Conservation (phyloP, 2,329 filamentous ascomycete genomes). For the Penicillium sclerotiorum region DNA sequence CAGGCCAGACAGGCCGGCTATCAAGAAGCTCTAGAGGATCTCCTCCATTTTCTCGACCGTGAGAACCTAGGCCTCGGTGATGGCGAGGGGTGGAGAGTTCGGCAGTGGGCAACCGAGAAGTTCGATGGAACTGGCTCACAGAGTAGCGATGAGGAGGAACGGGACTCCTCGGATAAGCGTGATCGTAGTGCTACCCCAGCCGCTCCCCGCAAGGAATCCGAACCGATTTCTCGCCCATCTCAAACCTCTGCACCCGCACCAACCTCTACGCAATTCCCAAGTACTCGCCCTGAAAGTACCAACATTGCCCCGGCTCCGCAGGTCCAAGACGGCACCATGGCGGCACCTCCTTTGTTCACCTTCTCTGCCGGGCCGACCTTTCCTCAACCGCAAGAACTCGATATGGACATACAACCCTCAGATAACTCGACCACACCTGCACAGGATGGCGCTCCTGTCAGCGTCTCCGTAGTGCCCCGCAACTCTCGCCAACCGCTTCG, state of each 20-base stretch:
- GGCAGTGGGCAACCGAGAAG: conserved; percentile 61
- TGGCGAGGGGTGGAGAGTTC: conserved; percentile 71
- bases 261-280: conserved; percentile 31
- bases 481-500: conserved; percentile 43
- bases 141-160: conserved; percentile 50
- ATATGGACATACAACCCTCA: conserved; percentile 48
- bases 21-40: conserved; percentile 89
- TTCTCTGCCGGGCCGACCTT: conserved; percentile 47
- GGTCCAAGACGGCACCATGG: conserved; percentile 27
- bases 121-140: conserved; percentile 45
- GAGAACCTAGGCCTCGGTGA: conserved; percentile 76
- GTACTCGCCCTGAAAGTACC: conserved; percentile 24
- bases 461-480: conserved; percentile 48
- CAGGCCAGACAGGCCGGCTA: conserved; percentile 80
- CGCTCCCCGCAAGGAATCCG: conserved; percentile 33
- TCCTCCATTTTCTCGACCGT: conserved; percentile 82
- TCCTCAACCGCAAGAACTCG: conserved; percentile 39
- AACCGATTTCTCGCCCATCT: conserved; percentile 10
- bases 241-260: conserved; percentile 28
- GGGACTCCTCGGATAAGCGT: conserved; percentile 40
- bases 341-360: conserved; percentile 44
- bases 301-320: conserved; percentile 21
- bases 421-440: conserved; percentile 36
- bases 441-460: conserved; percentile 40
- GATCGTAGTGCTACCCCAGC: conserved; percentile 41